A percentile compares a stretch with the other conserved stretches of the same genome.
Conservation (phyloP, 768 basidiomycete genomes). For the Lactifluus hygrophoroides region DNA sequence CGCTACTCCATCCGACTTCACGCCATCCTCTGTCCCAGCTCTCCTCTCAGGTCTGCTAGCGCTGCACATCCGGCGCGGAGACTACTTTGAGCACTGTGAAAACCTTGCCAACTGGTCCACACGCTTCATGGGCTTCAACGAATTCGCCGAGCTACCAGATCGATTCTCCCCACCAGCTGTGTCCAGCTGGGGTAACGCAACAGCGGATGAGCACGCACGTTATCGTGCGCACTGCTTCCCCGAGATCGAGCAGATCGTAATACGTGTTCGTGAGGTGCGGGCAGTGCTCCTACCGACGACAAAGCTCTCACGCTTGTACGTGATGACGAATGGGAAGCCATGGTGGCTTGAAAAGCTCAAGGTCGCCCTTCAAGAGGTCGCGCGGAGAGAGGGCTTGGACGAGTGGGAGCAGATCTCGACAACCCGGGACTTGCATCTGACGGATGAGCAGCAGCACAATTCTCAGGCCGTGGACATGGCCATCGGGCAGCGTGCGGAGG, state of each 20-base stretch:
- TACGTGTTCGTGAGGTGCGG: too few species aligned
- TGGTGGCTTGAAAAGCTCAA: too few species aligned
- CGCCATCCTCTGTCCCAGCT: conserved; percentile 13
- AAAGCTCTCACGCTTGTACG: conserved; percentile 35
- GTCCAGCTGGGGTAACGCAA: conserved; percentile 19
- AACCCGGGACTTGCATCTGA: too few species aligned
- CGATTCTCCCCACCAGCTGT: conserved; percentile 27
- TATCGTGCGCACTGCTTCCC: too few species aligned
- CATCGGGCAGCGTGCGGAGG: too few species aligned
- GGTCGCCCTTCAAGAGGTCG: conserved; percentile 8
- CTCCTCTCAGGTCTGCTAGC: too few species aligned
- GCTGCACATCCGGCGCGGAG: too few species aligned
- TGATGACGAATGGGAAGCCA: conserved; percentile 43
- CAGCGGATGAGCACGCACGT: conserved; percentile 22
- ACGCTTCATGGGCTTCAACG: conserved; percentile 38
- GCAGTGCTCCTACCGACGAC: too few species aligned
- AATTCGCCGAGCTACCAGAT: conserved; percentile 35
- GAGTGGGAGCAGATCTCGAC: conserved; percentile 39
- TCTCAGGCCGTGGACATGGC: too few species aligned
- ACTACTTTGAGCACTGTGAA: conserved; percentile 35
- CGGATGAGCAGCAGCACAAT: conserved; percentile 36
- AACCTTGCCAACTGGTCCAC: conserved; percentile 28
- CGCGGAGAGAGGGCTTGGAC: conserved; percentile 7
- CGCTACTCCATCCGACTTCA: too few species aligned
- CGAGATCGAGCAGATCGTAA: too few species aligned